These are phyloP conservation scores for Dictyostelium firmibasis DNA, from an alignment of 78 protist species.

Conservation along the genomic window DNA sequence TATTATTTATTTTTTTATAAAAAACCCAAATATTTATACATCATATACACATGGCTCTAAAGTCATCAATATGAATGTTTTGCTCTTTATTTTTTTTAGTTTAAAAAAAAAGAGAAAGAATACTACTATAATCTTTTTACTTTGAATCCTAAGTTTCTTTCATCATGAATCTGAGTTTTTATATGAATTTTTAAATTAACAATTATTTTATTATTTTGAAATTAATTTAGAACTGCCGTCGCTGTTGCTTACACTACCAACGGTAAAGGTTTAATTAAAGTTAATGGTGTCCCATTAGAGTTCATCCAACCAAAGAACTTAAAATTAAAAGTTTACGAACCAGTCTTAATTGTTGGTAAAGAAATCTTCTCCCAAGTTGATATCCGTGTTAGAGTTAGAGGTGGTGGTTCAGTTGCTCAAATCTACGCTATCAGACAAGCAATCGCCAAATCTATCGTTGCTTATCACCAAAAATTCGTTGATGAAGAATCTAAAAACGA, in stretches of 20 bases:
- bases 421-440: slow-evolving; percentile 99
- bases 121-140: background rate
- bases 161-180: background rate
- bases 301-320: slow-evolving; percentile 96
- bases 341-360: slow-evolving; percentile 96
- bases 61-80: too few relatives aligned
- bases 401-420: slow-evolving; percentile 99
- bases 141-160: background rate
- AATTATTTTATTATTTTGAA: slow-evolving; percentile 55
- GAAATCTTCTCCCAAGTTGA: slow-evolving; percentile 94
- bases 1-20: too few relatives aligned
- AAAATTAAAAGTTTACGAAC: slow-evolving; percentile 98
- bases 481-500: slow-evolving; percentile 97
- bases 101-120: too few relatives aligned
- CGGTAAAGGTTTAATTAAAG: slow-evolving; percentile 97
- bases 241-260: slow-evolving; percentile 98
- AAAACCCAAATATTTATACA: too few relatives aligned
- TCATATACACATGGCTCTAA: too few relatives aligned
- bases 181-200: background rate
- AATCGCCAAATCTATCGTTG: slow-evolving; percentile 97
- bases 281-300: slow-evolving; percentile 98
- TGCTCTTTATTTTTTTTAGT: too few relatives aligned
- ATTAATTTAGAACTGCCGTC: slow-evolving; percentile 93
- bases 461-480: slow-evolving; percentile 99
- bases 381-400: slow-evolving; percentile 98